Base-by-base conservation (phyloP, 108 stramenopile species). In the Pseudonitzschia delicatissima region DNA sequence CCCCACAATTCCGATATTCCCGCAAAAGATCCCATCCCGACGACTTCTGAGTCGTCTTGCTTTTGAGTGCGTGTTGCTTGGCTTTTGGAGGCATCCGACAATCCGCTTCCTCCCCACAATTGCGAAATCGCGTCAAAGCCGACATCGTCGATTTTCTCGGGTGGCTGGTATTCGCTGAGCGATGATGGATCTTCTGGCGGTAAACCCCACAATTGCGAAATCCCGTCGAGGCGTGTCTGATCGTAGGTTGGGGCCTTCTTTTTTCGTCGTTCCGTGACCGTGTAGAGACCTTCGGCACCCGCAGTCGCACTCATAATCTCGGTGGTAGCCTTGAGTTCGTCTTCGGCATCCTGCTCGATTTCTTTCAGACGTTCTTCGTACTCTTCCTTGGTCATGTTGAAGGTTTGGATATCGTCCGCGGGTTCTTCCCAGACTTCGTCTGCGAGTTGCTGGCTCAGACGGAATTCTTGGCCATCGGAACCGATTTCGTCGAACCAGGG, bases 381-480 rank as follows among this genome's bases (percentile, higher is more conserved):
- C 36, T 81, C 84, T 18, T 82, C 82, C 45, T 72, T 74, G 7
- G 64, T 39, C 63, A 76, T 57, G 29, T 66, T 39, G 25, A 32
- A 39, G 4, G 51, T 44, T 40, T 67, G 61, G 17, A 57, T 28
- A 21, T 50, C 37, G 7, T 65, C 52, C 32, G 48, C 42, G 35
- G 66, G 79, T 36, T 74, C 82, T 45, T 82, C 75, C 55, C 72
- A 82, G 29, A 70, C 80, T 61, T 88, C 83, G 51, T 88, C 83
- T 28, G 84, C 80, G 6, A 85, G 71, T 67, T 77, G 79, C 67
- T 83, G 72, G 61, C 73, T 78, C 5, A 85, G 75, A 12, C 80
- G 62, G 40, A 67, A 26, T 50, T 85, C 84, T 66, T 85, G 73
- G 8, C 82, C 87, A 50, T 84, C 83, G 3, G 77, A 63, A 23